Conservation (phyloP, 2,329 filamentous ascomycete genomes). For the Aureobasidium melanogenum region DNA sequence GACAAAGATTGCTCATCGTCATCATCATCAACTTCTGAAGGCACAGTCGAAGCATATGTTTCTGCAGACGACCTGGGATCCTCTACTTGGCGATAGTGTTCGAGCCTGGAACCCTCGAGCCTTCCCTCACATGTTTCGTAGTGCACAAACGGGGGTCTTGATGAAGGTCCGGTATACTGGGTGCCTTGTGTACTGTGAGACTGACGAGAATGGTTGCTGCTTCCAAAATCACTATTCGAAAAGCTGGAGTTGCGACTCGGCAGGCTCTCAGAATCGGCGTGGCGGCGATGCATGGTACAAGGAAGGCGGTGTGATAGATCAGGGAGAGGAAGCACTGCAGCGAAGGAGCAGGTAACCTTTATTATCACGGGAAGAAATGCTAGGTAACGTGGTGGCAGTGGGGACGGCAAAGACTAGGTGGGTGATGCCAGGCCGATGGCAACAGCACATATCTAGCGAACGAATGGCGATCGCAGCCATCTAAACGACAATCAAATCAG, state of each 20-base stretch:
- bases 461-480: not conserved
- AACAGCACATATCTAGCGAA: not conserved
- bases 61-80: conserved; percentile 57
- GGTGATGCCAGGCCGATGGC: not conserved
- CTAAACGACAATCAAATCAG: conserved; percentile 3
- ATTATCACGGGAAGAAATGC: conserved; percentile 9
- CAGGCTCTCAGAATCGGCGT: not conserved
- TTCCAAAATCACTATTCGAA: conserved; percentile 11
- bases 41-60: conserved; percentile 68
- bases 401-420: not conserved
- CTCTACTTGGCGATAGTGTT: conserved; percentile 7
- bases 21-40: conserved; percentile 51
- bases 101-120: conserved; percentile 11
- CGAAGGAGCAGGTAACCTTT: conserved; percentile 6
- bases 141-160: conserved; percentile 20
- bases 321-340: conserved; percentile 4
- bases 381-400: not conserved
- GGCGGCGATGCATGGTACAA: conserved; percentile 10
- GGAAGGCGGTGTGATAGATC: conserved; percentile 3
- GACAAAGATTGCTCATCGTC: conserved; percentile 41
- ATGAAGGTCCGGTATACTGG: conserved; percentile 9
- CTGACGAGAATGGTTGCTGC: conserved; percentile 15
- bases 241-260: conserved; percentile 7
- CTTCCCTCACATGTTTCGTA: conserved; percentile 20
- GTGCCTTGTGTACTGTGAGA: conserved; percentile 17